Evolutionary conservation across 345 rosid species (phyloP), one percentile per base, ranked within the genome.

Genomic region (Reutealis trisperma): DNA sequence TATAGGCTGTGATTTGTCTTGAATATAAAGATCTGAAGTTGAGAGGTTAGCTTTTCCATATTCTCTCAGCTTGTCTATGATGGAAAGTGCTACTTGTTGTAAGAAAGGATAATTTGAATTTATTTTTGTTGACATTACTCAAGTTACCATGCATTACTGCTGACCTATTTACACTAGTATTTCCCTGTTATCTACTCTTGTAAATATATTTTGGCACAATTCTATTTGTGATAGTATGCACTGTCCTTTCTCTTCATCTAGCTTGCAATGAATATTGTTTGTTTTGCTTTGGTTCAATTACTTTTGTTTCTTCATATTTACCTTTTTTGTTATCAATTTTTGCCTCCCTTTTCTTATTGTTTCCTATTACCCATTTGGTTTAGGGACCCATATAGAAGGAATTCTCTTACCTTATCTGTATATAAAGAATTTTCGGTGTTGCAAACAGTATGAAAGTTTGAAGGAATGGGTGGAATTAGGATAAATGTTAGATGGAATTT

Each of bases 1-100:
- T 65, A 21, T 18, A 25, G 47, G 67, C 10, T 21, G 12, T 44
- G 24, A 4, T 1, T n/a, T 12, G 10, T 67, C 14, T 12, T 59
- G 44, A 44, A 22, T 59, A 32, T 13, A 61, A 49, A 11, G 42
- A 64, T 42, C 34, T 0, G 65, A 62, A 60, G 41, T n/a, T 9
- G 18, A 64, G 63, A 76, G 79, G 73, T 76, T 30, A 68, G 79
- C 25, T 67, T 65, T 55, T 70, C 22, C 14, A 54, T 54, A 15
- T 54, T 54, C 3, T 10, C 27, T 27, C 18, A 24, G 60, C 67
- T 47, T 7, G 7, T 34, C 25, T 63, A 14, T 32, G 22, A 45
- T 21, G 67, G 37, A 27, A 16, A 42, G 13, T 69, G 41, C 27
- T 47, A 21, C 1, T 47, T 61, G 34, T 8, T 49, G 21, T 24